Evolutionary conservation across 305 asterid genomes (phyloP), one percentile per base, ranked within the genome.

Genomic region (Salvia sclarea): DNA sequence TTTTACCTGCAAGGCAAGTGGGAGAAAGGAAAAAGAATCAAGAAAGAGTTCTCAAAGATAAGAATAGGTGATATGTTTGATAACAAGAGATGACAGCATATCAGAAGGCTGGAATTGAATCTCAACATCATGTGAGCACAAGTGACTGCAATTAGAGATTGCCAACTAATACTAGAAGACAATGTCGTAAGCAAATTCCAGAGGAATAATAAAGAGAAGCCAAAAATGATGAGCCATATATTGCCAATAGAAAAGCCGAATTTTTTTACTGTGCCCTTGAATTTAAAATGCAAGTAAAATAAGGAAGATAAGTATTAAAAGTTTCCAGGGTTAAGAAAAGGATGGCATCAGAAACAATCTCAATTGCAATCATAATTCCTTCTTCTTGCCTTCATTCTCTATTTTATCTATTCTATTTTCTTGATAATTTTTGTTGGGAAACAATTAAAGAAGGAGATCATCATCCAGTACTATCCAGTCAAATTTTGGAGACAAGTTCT

Each of bases 81-180:
- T 65, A 59, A 57, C 62, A 57, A 53, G 47, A 47, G 54, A 64
- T 56, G 49, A 44, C 57, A 52, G 61, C 61, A 70, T 35, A 22
- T 37, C 38, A 35, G 24, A 52, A 38, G 37, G 37, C 69, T 49
- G 55, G 75, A 50, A 70, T 3, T 22, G 52, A 40, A 59, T 48
- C 63, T 66, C 64, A 67, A n/a, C 35, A 67, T 63, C 56, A 62
- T 25, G 56, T 8, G 33, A 62, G 64, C 18, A 22, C 33, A 70
- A 43, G 38, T 3, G 3, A 5, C 21, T 7, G 71, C 28, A 44
- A 28, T 40, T 9, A 53, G 30, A 66, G 40, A 58, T 45, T 50
- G 50, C 60, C 78, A 74, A 74, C 66, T 53, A 48, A 56, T 66
- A 47, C 56, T 66, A 73, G 69, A 40, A 18, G 43, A 66, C 69